phyloP scores from a whole-genome alignment of 495 filamentous ascomycete genomes.

The Hypoxylon perforatum region DNA sequence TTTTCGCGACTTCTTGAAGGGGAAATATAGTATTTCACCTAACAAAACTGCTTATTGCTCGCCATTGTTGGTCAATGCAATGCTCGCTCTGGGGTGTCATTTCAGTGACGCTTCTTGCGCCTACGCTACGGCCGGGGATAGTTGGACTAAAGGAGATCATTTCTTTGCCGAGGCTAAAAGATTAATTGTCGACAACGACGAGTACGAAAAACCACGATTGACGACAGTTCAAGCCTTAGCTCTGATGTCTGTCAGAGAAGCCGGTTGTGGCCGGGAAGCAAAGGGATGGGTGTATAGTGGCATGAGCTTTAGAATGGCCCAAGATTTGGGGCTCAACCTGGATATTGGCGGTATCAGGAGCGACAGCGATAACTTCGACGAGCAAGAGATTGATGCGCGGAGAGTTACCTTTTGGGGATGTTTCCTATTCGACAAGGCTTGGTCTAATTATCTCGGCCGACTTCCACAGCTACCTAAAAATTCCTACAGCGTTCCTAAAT shows the following conservation, averaged over 20 bases:
- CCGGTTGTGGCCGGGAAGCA: constrained; percentile 92
- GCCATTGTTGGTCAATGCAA: constrained; percentile 89
- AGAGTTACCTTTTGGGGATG: constrained; percentile 98
- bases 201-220: constrained; percentile 88
- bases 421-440: constrained; percentile 97
- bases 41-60: constrained; percentile 81
- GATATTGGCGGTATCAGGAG: constrained; percentile 72
- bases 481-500: constrained; percentile 84
- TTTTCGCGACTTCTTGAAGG: constrained; percentile 83
- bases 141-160: constrained; percentile 91
- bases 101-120: constrained; percentile 84
- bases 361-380: constrained; percentile 70
- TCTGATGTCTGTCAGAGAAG: constrained; percentile 96
- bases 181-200: constrained; percentile 88
- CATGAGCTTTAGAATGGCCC: constrained; percentile 99
- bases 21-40: constrained; percentile 58
- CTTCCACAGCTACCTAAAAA: constrained; percentile 85
- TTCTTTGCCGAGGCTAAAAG: constrained; percentile 97
- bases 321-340: constrained; percentile 92
- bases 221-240: constrained; percentile 96
- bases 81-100: constrained; percentile 95
- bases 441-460: constrained; percentile 97
- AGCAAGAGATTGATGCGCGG: constrained; percentile 88
- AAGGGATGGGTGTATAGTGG: constrained; percentile 98
- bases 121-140: constrained; percentile 74